Conservation (phyloP, 1,284 basidiomycete genomes). For the Mycocalia duriaeana region DNA sequence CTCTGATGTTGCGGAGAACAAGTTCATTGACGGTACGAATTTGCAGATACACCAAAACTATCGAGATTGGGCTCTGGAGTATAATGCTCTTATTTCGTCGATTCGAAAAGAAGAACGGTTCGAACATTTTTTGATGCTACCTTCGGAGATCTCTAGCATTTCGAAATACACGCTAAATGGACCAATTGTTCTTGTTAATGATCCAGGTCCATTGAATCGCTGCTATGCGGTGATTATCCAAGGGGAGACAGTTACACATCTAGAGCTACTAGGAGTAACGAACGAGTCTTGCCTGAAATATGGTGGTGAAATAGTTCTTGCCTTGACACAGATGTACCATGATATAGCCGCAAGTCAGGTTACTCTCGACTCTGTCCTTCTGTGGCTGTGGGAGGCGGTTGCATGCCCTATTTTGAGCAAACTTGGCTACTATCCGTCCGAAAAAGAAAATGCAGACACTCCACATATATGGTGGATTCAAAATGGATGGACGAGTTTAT, state of each 20-base stretch:
- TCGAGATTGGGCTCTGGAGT: conserved; percentile 1
- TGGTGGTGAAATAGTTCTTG: neutral
- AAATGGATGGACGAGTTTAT: conserved; percentile 5
- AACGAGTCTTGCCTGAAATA: neutral
- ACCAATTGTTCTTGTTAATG: conserved; percentile 11
- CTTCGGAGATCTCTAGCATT: neutral
- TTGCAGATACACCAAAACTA: neutral
- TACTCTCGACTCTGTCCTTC: conserved; percentile 1
- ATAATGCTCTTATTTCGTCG: neutral
- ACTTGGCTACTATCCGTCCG: conserved; percentile 6
- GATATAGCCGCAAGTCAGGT: neutral
- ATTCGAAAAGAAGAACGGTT: conserved; percentile 10
- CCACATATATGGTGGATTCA: conserved; percentile 14
- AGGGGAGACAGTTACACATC: neutral
- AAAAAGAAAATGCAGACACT: neutral
- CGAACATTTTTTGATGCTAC: conserved; percentile 10
- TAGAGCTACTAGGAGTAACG: conserved; percentile 6
- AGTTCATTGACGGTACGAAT: neutral
- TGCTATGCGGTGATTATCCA: conserved; percentile 12
- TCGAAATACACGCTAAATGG: conserved; percentile 5
- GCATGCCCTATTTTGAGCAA: conserved; percentile 11
- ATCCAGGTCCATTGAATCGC: conserved; percentile 1
- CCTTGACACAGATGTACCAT: neutral
- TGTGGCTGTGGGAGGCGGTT: conserved; percentile 11
- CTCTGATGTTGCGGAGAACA: neutral